Evolutionary conservation across 495 filamentous ascomycete species (phyloP), one percentile per base, ranked within the genome.

Genomic region (Polyplosphaeria fusca): DNA sequence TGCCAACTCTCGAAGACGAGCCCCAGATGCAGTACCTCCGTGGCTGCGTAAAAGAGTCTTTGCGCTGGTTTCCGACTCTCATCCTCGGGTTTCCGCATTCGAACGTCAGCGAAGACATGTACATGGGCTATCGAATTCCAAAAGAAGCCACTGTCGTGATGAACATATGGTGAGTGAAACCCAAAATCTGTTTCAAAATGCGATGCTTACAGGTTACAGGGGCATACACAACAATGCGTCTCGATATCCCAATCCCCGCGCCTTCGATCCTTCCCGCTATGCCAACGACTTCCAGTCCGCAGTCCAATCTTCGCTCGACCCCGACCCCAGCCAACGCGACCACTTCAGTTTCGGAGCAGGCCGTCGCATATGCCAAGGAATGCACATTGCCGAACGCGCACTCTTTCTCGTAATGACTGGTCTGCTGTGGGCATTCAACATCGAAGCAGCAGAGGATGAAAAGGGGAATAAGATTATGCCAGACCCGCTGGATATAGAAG

Each of bases 191-290:
- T n/a, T n/a, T n/a, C n/a, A n/a, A n/a, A n/a, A n/a, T n/a, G n/a
- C n/a, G n/a, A n/a, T n/a, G n/a, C n/a, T n/a, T n/a, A n/a, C n/a
- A n/a, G n/a, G n/a, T n/a, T n/a, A n/a, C 30, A 81, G 78, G 77
- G 65, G 66, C 32, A 75, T 82, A 50, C 79, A 80, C 64, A 73
- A 76, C 46, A 68, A 78, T 40, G 71, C 71, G 0, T 55, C 61
- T 20, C 73, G 67, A 42, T 80, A 80, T 58, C 74, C 79, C 4
- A 77, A 79, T 32, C 79, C 80, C 2, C 75, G 79, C 18, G 68
- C 58, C 49, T 85, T 76, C 70, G 71, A 73, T n/a, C 82, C 81
- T 1, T 73, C 77, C 27, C 79, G 76, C 5, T 85, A 72, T 63
- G 68, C 78, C 27, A 74, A 77, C 37, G 58, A 61, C 45, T 22